A percentile compares a stretch with the other conserved stretches of the same genome.
phyloP scores from a whole-genome alignment of 2,329 filamentous ascomycete genomes.

The Keithomyces neogunnii region DNA sequence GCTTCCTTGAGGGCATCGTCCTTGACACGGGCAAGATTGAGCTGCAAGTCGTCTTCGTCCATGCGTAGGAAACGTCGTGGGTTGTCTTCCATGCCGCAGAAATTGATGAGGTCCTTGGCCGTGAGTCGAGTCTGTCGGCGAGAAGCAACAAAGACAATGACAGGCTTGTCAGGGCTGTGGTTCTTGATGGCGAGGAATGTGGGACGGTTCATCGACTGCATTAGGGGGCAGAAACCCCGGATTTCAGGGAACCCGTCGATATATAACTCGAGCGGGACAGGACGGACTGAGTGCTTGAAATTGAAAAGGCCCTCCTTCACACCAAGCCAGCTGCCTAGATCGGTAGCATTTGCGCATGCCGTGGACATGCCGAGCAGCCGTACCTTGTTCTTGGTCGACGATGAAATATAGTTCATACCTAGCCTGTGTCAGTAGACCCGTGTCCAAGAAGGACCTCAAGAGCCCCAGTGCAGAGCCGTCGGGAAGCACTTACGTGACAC shows the following conservation, averaged over 20 bases:
- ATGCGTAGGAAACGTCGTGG: constrained; percentile 87
- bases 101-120: constrained; percentile 92
- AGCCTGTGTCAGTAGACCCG: constrained; percentile 11
- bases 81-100: constrained; percentile 97
- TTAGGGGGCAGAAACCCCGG: constrained; percentile 89
- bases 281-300: constrained; percentile 92
- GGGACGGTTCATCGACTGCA: constrained; percentile 98
- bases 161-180: constrained; percentile 91
- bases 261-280: constrained; percentile 90
- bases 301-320: constrained; percentile 96
- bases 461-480: not conserved
- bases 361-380: constrained; percentile 97
- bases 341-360: constrained; percentile 89
- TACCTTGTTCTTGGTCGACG: constrained; percentile 82
- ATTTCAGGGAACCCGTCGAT: constrained; percentile 97
- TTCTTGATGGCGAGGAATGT: constrained; percentile 95
- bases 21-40: constrained; percentile 84
- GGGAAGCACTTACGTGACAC: constrained; percentile 47
- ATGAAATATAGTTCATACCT: constrained; percentile 97
- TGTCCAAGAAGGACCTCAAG: no score
- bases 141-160: constrained; percentile 97
- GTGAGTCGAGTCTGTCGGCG: constrained; percentile 90
- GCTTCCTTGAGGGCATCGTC: constrained; percentile 89
- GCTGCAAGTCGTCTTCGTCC: constrained; percentile 85
- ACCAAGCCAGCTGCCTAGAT: constrained; percentile 92